Conservation (phyloP, 495 filamentous ascomycete genomes). For the Lindgomyces ingoldianus region DNA sequence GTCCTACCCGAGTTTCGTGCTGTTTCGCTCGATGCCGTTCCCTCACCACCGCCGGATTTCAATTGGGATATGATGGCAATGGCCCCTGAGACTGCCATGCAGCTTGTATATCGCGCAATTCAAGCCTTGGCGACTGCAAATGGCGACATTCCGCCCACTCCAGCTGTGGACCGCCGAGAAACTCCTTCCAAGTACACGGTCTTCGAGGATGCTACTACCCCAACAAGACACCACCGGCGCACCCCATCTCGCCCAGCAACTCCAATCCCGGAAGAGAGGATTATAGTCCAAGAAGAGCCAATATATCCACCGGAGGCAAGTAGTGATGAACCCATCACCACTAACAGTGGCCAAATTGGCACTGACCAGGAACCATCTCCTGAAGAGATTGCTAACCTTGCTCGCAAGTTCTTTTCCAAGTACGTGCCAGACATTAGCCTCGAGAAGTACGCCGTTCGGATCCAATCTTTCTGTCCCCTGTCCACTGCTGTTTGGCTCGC, state of each 20-base stretch:
- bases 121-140: slow-evolving; percentile 70
- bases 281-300: slow-evolving; percentile 49
- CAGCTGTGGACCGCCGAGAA: slow-evolving; percentile 60
- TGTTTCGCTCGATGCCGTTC: slow-evolving; percentile 20
- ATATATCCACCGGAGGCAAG: slow-evolving; percentile 49
- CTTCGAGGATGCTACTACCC: neutral
- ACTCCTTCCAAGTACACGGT: slow-evolving; percentile 49
- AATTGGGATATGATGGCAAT: slow-evolving; percentile 69
- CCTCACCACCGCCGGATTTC: slow-evolving; percentile 33
- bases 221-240: slow-evolving; percentile 42
- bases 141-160: slow-evolving; percentile 74
- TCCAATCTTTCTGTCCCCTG: slow-evolving; percentile 90
- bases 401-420: slow-evolving; percentile 89
- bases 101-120: slow-evolving; percentile 70
- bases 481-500: slow-evolving; percentile 97
- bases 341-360: slow-evolving; percentile 24
- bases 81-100: slow-evolving; percentile 71
- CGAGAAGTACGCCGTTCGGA: slow-evolving; percentile 79
- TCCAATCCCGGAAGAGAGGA: slow-evolving; percentile 41
- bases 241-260: slow-evolving; percentile 44
- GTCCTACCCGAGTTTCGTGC: slow-evolving; percentile 37
- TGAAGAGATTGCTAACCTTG: slow-evolving; percentile 76
- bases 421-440: slow-evolving; percentile 76
- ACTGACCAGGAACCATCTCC: slow-evolving; percentile 57
- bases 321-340: slow-evolving; percentile 41